Conservation (phyloP, 805 yeast species). For the Candida quercuum region DNA sequence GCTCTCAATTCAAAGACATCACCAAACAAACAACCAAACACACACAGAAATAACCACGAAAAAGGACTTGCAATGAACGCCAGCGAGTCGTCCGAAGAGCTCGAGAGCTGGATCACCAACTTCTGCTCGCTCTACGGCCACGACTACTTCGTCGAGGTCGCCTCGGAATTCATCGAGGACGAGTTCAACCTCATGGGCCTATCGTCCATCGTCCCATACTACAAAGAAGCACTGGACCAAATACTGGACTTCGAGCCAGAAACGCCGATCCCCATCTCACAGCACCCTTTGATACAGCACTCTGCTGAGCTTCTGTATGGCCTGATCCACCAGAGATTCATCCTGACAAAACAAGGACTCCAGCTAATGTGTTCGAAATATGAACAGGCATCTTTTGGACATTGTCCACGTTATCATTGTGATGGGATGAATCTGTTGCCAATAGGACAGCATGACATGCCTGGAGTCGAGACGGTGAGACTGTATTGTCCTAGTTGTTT, state of each 20-base stretch:
- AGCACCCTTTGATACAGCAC: slow-evolving; percentile 74
- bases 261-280: slow-evolving; percentile 51
- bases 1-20: not conserved
- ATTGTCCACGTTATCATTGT: slow-evolving; percentile 86
- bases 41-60: slow-evolving; percentile 9
- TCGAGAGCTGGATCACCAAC: slow-evolving; percentile 50
- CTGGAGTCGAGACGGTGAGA: slow-evolving; percentile 89
- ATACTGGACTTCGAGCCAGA: slow-evolving; percentile 74
- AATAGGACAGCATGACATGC: slow-evolving; percentile 83
- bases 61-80: slow-evolving; percentile 11
- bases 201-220: slow-evolving; percentile 78
- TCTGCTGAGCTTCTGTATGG: slow-evolving; percentile 93
- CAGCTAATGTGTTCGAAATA: slow-evolving; percentile 92
- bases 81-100: slow-evolving; percentile 41
- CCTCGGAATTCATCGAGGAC: slow-evolving; percentile 91
- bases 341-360: slow-evolving; percentile 83
- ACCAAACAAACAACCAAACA: not conserved
- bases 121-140: slow-evolving; percentile 53
- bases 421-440: slow-evolving; percentile 89
- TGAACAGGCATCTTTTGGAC: slow-evolving; percentile 83
- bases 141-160: slow-evolving; percentile 88
- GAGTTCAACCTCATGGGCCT: slow-evolving; percentile 94
- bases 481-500: slow-evolving; percentile 92
- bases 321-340: slow-evolving; percentile 87
- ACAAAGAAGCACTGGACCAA: slow-evolving; percentile 86